Evolutionary conservation across 2,329 filamentous ascomycete genomes (phyloP).

Genomic region (Sporothrix dimorphospora): DNA sequence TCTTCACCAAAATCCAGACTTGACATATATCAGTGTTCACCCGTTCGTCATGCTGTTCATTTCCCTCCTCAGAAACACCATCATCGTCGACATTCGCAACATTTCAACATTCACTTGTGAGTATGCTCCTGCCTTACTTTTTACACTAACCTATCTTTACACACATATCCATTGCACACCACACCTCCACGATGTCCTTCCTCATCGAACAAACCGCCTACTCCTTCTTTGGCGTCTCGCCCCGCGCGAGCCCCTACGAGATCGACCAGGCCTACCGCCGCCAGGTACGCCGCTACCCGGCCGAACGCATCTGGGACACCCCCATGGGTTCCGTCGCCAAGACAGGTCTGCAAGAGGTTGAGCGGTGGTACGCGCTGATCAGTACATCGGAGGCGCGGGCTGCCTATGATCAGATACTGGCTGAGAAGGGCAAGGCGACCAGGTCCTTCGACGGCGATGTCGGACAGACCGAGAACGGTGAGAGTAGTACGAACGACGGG

Average conservation of each 20-base stretch:
- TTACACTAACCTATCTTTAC: too few relatives aligned
- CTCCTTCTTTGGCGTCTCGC: conserved; percentile 12
- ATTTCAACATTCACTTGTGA: not conserved
- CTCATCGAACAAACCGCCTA: conserved; percentile 21
- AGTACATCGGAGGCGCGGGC: not conserved
- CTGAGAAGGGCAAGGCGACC: not conserved
- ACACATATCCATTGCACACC: not conserved
- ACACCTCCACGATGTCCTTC: not conserved
- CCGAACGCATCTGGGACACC: not conserved
- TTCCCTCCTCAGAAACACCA: not conserved
- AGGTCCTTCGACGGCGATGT: too few relatives aligned
- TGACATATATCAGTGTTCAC: not conserved
- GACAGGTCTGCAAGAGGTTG: conserved; percentile 8
- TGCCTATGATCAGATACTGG: conserved; percentile 1
- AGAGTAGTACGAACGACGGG: too few relatives aligned
- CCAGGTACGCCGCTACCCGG: not conserved
- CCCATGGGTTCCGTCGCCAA: conserved; percentile 14
- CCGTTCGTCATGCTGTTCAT: not conserved
- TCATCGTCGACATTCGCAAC: not conserved
- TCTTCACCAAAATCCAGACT: not conserved
- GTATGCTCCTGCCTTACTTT: not conserved
- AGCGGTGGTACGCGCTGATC: conserved; percentile 19
- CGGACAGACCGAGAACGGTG: too few relatives aligned
- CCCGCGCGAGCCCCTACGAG: not conserved
- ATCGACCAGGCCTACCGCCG: conserved; percentile 3